Evolutionary conservation across 768 basidiomycete species (phyloP).

Genomic region (Tylopilus intermedius): DNA sequence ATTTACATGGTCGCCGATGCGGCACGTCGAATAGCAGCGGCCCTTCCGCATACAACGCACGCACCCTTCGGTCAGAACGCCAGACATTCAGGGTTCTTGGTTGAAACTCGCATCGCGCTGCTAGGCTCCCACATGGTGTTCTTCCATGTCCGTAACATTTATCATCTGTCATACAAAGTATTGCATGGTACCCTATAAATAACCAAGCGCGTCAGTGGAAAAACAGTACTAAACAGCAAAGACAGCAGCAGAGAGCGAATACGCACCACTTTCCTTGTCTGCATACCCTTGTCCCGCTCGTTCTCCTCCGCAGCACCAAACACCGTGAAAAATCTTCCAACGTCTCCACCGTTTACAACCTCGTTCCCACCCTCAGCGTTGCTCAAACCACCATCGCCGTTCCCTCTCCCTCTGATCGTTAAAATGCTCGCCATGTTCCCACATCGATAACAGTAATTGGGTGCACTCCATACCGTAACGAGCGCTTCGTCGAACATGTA

Average conservation of each 20-base stretch:
- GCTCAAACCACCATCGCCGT: slow-evolving; percentile 16
- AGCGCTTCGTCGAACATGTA: slow-evolving; percentile 94
- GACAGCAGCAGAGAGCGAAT: not conserved
- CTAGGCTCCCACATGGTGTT: not conserved
- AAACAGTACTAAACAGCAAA: not conserved
- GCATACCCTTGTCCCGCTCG: slow-evolving; percentile 75
- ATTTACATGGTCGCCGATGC: too few relatives aligned
- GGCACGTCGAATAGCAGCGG: too few relatives aligned
- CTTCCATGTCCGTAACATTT: not conserved
- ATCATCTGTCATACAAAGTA: slow-evolving; percentile 34
- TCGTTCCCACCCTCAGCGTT: slow-evolving; percentile 1
- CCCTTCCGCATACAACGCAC: too few relatives aligned
- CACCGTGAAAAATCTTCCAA: slow-evolving; percentile 63
- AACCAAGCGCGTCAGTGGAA: slow-evolving; percentile 1
- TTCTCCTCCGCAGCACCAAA: slow-evolving; percentile 90
- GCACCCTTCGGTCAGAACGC: too few relatives aligned
- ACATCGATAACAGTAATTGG: slow-evolving; percentile 82
- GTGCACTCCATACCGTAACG: slow-evolving; percentile 91
- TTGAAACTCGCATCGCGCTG: too few relatives aligned
- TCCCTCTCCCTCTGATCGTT: slow-evolving; percentile 66
- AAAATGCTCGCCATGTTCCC: slow-evolving; percentile 92
- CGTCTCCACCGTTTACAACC: slow-evolving; percentile 12
- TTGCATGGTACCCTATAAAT: slow-evolving; percentile 33
- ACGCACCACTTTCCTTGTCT: slow-evolving; percentile 67
- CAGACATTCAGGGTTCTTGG: too few relatives aligned